A percentile compares a stretch with the other conserved stretches of the same genome.
Evolutionary conservation across 208 protist species (phyloP).

Genomic region (Trichomonas tenax): DNA sequence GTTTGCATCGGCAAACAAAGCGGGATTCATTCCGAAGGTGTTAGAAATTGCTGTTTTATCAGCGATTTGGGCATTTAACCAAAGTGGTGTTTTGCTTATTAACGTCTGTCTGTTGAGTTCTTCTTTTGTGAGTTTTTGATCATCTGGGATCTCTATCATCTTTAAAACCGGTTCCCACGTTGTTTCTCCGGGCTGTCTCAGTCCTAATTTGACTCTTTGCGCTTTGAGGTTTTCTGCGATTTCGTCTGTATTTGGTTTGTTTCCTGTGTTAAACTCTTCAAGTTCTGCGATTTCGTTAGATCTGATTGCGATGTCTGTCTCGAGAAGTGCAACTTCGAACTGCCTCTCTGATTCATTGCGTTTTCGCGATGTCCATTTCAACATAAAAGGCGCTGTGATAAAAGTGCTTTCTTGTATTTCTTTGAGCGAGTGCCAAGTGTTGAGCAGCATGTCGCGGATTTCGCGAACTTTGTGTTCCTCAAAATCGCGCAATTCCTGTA

Average conservation of each 20-base stretch:
- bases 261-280: neutral
- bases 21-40: neutral
- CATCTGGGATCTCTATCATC: neutral
- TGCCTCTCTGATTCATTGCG: neutral
- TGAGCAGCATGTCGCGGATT: neutral
- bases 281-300: neutral
- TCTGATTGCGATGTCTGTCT: neutral
- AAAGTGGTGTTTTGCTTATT: neutral
- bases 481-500: neutral
- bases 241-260: neutral
- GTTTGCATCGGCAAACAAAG: neutral
- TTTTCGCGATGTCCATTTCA: neutral
- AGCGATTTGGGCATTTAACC: neutral
- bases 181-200: neutral
- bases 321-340: neutral
- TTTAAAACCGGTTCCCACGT: neutral
- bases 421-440: neutral
- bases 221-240: neutral
- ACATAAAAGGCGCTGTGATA: neutral
- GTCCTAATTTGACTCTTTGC: neutral
- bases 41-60: neutral
- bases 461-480: neutral
- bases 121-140: neutral
- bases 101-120: neutral
- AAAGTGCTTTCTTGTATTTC: neutral